A percentile compares a stretch with the other conserved stretches of the same genome.
phyloP scores from a whole-genome alignment of 2,329 filamentous ascomycete genomes.

The Myriosclerotinia curreyana region DNA sequence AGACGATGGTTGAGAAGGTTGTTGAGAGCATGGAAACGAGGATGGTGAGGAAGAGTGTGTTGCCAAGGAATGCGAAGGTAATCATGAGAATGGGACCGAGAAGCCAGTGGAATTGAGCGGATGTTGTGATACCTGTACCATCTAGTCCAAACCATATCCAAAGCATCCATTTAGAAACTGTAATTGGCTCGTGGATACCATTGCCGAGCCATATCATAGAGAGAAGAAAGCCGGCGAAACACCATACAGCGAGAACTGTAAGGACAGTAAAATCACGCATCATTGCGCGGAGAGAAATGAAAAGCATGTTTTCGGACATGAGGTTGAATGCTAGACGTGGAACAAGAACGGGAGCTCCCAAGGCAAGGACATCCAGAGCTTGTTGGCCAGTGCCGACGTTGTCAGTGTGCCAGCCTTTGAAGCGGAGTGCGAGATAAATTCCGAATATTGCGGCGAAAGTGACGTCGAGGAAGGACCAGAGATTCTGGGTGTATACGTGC shows the following conservation, averaged over 20 bases:
- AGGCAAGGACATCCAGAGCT: conserved; percentile 73
- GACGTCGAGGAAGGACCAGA: conserved; percentile 85
- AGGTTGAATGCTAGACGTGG: conserved; percentile 79
- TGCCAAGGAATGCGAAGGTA: conserved; percentile 79
- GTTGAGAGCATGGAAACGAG: conserved; percentile 83
- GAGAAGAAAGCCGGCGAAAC: conserved; percentile 77
- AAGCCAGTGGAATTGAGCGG: conserved; percentile 72
- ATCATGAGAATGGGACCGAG: conserved; percentile 78
- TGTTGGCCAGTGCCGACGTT: conserved; percentile 55
- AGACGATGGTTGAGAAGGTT: conserved; percentile 75
- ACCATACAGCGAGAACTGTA: conserved; percentile 74
- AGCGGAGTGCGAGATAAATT: conserved; percentile 64
- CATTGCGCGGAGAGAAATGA: conserved; percentile 78
- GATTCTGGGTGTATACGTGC: conserved; percentile 81
- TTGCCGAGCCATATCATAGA: conserved; percentile 76
- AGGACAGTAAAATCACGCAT: conserved; percentile 81
- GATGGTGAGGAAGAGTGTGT: conserved; percentile 85
- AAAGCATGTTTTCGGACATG: conserved; percentile 79
- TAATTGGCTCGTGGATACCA: conserved; percentile 59
- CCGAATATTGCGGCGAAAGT: conserved; percentile 71
- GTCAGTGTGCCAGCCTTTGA: conserved; percentile 58
- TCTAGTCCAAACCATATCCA: conserved; percentile 92
- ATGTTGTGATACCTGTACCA: conserved; percentile 51
- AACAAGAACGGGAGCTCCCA: conserved; percentile 74
- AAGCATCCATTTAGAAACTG: conserved; percentile 86